A percentile compares a stretch with the other conserved stretches of the same genome.
Conservation (phyloP, 352 stramenopile genomes). For the Phytophthora megakarya region DNA sequence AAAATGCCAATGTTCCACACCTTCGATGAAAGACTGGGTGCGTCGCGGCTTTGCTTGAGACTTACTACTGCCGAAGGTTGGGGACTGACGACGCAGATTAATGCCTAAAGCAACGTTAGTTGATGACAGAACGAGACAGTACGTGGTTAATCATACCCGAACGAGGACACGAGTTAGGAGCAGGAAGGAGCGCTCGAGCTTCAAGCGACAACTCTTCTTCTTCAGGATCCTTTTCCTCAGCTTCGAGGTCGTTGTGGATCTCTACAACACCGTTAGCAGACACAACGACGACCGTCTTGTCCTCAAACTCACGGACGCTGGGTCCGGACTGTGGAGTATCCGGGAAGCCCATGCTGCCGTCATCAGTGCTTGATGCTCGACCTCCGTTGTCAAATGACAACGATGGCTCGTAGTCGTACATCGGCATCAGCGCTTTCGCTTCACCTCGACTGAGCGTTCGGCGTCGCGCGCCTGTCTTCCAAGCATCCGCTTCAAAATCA, state of each 20-base stretch:
- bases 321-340: slow-evolving; percentile 25
- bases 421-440: slow-evolving; percentile 39
- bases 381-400: slow-evolving; percentile 38
- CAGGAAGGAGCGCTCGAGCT: slow-evolving; percentile 31
- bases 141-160: slow-evolving; percentile 20
- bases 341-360: slow-evolving; percentile 17
- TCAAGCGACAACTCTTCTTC: slow-evolving; percentile 17
- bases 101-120: slow-evolving; percentile 24
- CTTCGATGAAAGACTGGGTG: slow-evolving; percentile 32
- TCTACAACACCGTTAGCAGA: slow-evolving; percentile 28
- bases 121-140: too few relatives aligned
- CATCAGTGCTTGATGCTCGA: slow-evolving; percentile 21
- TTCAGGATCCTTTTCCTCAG: not conserved
- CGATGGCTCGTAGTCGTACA: slow-evolving; percentile 48
- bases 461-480: slow-evolving; percentile 27
- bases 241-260: slow-evolving; percentile 15
- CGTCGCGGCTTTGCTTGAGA: slow-evolving; percentile 19
- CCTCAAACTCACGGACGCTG: slow-evolving; percentile 11
- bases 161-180: slow-evolving; percentile 39
- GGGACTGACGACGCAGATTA: slow-evolving; percentile 35
- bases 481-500: slow-evolving; percentile 25
- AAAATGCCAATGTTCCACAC: slow-evolving; percentile 8
- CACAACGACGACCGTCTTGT: slow-evolving; percentile 31
- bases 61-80: slow-evolving; percentile 30
- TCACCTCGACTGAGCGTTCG: slow-evolving; percentile 29